Evolutionary conservation across 2,329 filamentous ascomycete species (phyloP), one percentile per base, ranked within the genome.

Genomic region (Fusarium pseudograminearum): DNA sequence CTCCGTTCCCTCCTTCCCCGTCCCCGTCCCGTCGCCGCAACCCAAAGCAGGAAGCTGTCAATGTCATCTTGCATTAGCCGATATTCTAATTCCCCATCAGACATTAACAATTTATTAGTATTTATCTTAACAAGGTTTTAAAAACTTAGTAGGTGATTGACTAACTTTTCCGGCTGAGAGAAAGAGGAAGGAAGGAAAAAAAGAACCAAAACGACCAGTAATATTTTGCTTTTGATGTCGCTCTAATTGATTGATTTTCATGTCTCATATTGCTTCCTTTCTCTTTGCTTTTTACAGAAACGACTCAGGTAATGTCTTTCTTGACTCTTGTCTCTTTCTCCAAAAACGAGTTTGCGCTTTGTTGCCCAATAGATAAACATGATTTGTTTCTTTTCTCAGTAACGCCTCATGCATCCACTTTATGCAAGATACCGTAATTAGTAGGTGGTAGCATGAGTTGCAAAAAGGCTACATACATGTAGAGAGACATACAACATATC

Each of bases 61-160:
- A 60, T 61, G 68, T 63, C 71, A 73, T 73, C 65, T 67, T 72
- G 70, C 71, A 73, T 73, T 70, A 70, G 68, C 61, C 70, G 62
- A 57, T 50, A 53, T 57, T 46, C 33, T 51, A 36, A 50, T 50
- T 50, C 31, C 18, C 33, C 44, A 31, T 46, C 28, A 46, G 18
- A 31, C 44, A 46, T 51, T 51, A 51, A 51, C 48, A 51, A 28
- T 20, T 51, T 46, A 38, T 51, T 20, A 22, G 9, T n/a, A 18
- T 34, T 36, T 50, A 40, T 40, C 38, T 38, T 12, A 40, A 28
- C 33, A 51, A 51, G 33, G 48, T 28, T 51, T 7, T 26, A 26
- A 20, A 40, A 26, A 15, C 18, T 40, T 24, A 47, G 31, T 44
- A 52, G 30, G 28, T 40, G 31, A 24, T 16, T 44, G 22, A 24